These are phyloP conservation scores for Glarea lozoyensis DNA, from an alignment of 495 filamentous ascomycete genomes.

Conservation along the genomic window DNA sequence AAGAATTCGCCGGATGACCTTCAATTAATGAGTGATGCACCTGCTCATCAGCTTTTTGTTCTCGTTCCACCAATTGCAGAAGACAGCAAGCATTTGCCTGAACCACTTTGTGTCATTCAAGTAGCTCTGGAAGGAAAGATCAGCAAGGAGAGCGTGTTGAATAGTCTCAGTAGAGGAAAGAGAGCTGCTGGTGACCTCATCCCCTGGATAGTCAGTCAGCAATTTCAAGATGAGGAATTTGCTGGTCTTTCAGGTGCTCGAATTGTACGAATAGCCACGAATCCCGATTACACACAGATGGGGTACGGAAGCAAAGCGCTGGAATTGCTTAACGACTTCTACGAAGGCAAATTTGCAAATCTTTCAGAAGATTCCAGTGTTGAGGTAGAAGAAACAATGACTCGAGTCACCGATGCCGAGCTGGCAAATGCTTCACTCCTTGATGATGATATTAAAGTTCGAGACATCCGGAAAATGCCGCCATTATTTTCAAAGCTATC, in stretches of 20 bases:
- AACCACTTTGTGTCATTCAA: slow-evolving; percentile 92
- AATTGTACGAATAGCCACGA: slow-evolving; percentile 90
- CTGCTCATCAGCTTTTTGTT: slow-evolving; percentile 93
- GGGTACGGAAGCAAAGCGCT: slow-evolving; percentile 89
- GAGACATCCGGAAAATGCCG: slow-evolving; percentile 85
- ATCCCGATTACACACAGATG: slow-evolving; percentile 85
- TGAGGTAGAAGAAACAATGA: slow-evolving; percentile 51
- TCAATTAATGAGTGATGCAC: slow-evolving; percentile 95
- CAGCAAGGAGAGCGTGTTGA: slow-evolving; percentile 83
- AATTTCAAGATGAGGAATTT: slow-evolving; percentile 98
- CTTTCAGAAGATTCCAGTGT: slow-evolving; percentile 53
- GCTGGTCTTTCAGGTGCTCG: slow-evolving; percentile 87
- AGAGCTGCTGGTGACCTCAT: slow-evolving; percentile 92
- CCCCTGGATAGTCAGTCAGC: slow-evolving; percentile 95
- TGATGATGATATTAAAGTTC: slow-evolving; percentile 79
- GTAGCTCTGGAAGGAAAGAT: slow-evolving; percentile 93
- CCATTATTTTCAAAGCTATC: slow-evolving; percentile 85
- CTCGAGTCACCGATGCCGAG: slow-evolving; percentile 77
- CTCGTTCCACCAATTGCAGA: slow-evolving; percentile 82
- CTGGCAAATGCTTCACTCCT: slow-evolving; percentile 69
- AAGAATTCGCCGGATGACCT: slow-evolving; percentile 98
- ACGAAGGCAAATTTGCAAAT: slow-evolving; percentile 84
- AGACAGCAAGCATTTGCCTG: slow-evolving; percentile 67
- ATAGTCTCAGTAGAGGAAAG: slow-evolving; percentile 79
- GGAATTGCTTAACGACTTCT: slow-evolving; percentile 81